These are phyloP conservation scores for Pittosporum tobira DNA, from an alignment of 129 eudicot genomes.

Conservation along the genomic window DNA sequence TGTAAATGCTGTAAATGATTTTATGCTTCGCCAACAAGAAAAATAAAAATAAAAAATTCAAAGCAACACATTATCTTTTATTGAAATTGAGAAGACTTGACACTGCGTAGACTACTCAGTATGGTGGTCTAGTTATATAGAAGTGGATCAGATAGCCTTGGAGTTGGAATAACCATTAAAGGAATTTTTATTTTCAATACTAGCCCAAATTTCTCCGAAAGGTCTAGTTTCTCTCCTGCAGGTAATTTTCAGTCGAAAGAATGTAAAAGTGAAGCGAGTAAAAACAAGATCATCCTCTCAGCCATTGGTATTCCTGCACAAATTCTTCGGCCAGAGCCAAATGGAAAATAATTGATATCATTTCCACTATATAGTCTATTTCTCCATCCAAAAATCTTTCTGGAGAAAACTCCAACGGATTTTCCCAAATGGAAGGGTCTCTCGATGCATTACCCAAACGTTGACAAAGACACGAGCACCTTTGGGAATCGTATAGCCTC, in stretches of 20 bases:
- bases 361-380: conserved; percentile 36
- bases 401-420: conserved; percentile 37
- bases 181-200: conserved; percentile 63
- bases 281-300: conserved; percentile 43
- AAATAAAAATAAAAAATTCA: no score
- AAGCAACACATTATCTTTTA: no score
- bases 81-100: no score
- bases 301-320: conserved; percentile 54
- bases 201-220: conserved; percentile 54
- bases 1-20: no score
- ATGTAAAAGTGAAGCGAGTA: conserved; percentile 45
- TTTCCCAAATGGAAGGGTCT: conserved; percentile 52
- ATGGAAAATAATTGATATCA: conserved; percentile 42
- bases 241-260: conserved; percentile 49
- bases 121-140: conserved; percentile 30
- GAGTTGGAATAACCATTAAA: conserved; percentile 43
- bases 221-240: conserved; percentile 34
- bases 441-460: conserved; percentile 48
- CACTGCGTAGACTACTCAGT: no score
- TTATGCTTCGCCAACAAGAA: no score
- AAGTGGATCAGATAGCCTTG: conserved; percentile 31
- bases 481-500: conserved; percentile 46
- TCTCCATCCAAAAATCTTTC: conserved; percentile 38
- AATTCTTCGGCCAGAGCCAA: conserved; percentile 56
- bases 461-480: conserved; percentile 51